Evolutionary conservation across 2,329 filamentous ascomycete genomes (phyloP), one percentile per base, ranked within the genome.

Genomic region (Colletotrichum melonis): DNA sequence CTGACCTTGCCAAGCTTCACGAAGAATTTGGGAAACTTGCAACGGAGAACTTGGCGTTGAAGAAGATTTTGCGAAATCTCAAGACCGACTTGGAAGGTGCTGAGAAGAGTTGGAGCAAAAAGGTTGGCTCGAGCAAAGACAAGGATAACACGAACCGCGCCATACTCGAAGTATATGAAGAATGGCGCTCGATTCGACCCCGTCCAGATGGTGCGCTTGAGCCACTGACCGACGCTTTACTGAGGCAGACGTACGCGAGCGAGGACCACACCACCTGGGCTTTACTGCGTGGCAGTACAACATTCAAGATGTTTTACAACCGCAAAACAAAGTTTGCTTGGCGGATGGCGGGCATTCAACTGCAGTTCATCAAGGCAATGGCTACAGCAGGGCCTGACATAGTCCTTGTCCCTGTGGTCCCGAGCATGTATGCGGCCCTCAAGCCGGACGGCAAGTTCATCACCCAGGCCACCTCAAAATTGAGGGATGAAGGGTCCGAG

Each of bases 281-380:
- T 3, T 78, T 88, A 3, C 78, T 90, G 19, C 88, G 88, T 70
- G 89, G 88, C 0, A 89, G 88, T 1, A 81, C 80, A 4, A 79
- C 83, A 4, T 90, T 88, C 77, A 84, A 83, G 55, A 54, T 80
- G n/a, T 82, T 80, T 46, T 81, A 84, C 75, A 63, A 72, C 0
- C 70, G 4, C 0, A 72, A 63, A 0, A 69, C 79, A 0, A 76
- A 55, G 0, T 86, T 90, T 65, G 77, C 82, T 1, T 90, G 87
- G 87, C 78, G 78, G 12, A 82, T 90, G 73, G 85, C 85, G 0
- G 88, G 88, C 0, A 80, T 79, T 1, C 88, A 90, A 76, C 81
- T 90, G 2, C 84, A 82, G 8, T 78, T 78, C 42, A 81, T 90
- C 71, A 90, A 90, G 76, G 82, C 83, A 11, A 78, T 75, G 62